These are phyloP conservation scores for Cercophora samala DNA, from an alignment of 495 filamentous ascomycete genomes.

Conservation along the genomic window DNA sequence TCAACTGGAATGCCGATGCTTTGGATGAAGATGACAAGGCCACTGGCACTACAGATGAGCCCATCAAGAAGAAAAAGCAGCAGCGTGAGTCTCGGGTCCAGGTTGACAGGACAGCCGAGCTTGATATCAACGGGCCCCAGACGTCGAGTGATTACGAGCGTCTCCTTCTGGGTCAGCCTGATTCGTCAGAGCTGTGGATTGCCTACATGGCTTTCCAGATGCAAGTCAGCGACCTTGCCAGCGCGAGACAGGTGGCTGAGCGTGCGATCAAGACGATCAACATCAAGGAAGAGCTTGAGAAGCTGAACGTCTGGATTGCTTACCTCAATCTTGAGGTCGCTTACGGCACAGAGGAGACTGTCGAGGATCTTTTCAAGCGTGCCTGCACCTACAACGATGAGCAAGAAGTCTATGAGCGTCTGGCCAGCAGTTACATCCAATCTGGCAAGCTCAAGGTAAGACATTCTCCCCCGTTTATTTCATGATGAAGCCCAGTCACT, in stretches of 20 bases:
- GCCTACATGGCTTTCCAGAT: slow-evolving; percentile 97
- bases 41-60: slow-evolving; percentile 39
- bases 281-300: slow-evolving; percentile 81
- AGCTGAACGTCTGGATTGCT: slow-evolving; percentile 91
- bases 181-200: slow-evolving; percentile 86
- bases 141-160: slow-evolving; percentile 89
- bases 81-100: slow-evolving; percentile 74
- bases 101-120: slow-evolving; percentile 81
- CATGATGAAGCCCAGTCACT: slow-evolving; percentile 20
- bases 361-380: slow-evolving; percentile 84
- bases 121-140: slow-evolving; percentile 87
- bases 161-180: slow-evolving; percentile 83
- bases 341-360: slow-evolving; percentile 79
- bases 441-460: slow-evolving; percentile 71
- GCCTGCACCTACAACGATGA: slow-evolving; percentile 93
- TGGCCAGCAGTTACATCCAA: slow-evolving; percentile 92
- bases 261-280: slow-evolving; percentile 85
- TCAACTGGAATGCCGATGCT: slow-evolving; percentile 78
- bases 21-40: slow-evolving; percentile 45
- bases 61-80: slow-evolving; percentile 65
- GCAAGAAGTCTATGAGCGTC: slow-evolving; percentile 81
- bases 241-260: slow-evolving; percentile 82
- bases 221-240: slow-evolving; percentile 79
- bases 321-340: slow-evolving; percentile 90
- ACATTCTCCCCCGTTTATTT: background rate